phyloP scores from a whole-genome alignment of 164 flowering plant species.

The Macadamia integrifolia region DNA sequence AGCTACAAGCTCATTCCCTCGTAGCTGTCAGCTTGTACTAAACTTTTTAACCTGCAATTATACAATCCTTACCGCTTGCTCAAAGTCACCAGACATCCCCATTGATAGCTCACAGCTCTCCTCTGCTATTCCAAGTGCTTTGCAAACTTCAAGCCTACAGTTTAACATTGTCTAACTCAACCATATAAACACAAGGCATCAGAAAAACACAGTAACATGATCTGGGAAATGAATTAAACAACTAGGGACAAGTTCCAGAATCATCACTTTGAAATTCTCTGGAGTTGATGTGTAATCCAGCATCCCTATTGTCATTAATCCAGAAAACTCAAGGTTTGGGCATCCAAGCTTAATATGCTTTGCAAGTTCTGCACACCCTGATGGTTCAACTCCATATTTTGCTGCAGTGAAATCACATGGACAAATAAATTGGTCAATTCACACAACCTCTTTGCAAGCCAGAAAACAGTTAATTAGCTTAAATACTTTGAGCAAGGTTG shows the following conservation, averaged over 20 bases:
- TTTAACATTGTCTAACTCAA: constrained; percentile 49
- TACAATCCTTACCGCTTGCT: constrained; percentile 64
- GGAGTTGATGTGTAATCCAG: constrained; percentile 88
- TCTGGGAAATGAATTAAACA: background rate
- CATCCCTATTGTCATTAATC: constrained; percentile 97
- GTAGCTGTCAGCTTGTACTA: background rate
- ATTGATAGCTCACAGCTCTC: constrained; percentile 86
- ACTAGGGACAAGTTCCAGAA: background rate
- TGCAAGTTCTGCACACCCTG: constrained; percentile 63
- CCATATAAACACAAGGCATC: constrained; percentile 5
- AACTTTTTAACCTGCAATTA: background rate
- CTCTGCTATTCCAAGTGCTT: constrained; percentile 67
- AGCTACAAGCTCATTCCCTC: too few relatives aligned
- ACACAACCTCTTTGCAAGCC: background rate
- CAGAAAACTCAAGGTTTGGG: constrained; percentile 79
- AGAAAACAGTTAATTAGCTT: background rate
- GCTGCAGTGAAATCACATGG: constrained; percentile 39
- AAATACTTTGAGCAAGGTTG: background rate
- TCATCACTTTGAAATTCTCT: constrained; percentile 72
- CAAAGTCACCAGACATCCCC: constrained; percentile 99
- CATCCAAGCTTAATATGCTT: constrained; percentile 61
- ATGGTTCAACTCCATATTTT: constrained; percentile 81
- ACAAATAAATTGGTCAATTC: background rate
- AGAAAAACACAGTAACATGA: constrained; percentile 1
- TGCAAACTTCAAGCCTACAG: constrained; percentile 78